Evolutionary conservation across 192 early-diverging fungal genomes (phyloP).

Genomic region (Coemansia asiatica): DNA sequence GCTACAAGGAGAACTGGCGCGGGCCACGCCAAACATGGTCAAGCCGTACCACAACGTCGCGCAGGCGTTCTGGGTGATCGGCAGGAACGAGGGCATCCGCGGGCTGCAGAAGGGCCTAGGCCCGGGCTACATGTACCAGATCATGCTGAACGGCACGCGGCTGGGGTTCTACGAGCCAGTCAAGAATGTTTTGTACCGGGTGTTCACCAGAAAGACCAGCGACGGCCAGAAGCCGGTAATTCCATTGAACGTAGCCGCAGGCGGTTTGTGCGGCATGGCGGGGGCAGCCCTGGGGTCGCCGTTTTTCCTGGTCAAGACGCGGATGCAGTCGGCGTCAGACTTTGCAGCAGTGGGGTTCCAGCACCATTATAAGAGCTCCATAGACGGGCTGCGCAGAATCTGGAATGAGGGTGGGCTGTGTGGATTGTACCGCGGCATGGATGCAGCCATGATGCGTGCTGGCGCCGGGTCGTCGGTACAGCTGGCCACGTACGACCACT

Average conservation of each 20-base stretch:
- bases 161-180: constrained; percentile 90
- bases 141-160: constrained; percentile 89
- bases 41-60: constrained; percentile 75
- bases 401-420: constrained; percentile 69
- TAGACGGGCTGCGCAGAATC: constrained; percentile 66
- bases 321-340: constrained; percentile 74
- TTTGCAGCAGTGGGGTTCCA: constrained; percentile 78
- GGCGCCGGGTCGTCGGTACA: constrained; percentile 88
- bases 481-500: constrained; percentile 84
- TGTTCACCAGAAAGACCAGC: constrained; percentile 40
- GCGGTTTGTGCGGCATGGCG: constrained; percentile 74
- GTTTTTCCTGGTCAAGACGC: constrained; percentile 89
- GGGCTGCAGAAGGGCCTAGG: constrained; percentile 86
- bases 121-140: constrained; percentile 88
- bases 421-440: constrained; percentile 83
- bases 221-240: constrained; percentile 39
- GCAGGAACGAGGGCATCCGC: constrained; percentile 77
- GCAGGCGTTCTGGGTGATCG: constrained; percentile 74
- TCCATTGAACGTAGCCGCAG: constrained; percentile 68
- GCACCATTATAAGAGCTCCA: constrained; percentile 75
- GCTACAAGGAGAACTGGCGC: constrained; percentile 84
- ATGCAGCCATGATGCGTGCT: constrained; percentile 86
- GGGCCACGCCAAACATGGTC: constrained; percentile 39
- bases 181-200: constrained; percentile 57
- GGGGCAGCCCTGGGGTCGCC: constrained; percentile 84